phyloP scores from a whole-genome alignment of 345 rosid genomes.

The sweet orange (Citrus sinensis) region DVS_A1.0 CM039168.1:28163501-28164000 shows the following conservation, averaged over 20 bases:
- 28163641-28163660: constrained; percentile 90
- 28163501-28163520: constrained; percentile 11
- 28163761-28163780: constrained; percentile 88
- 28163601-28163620: constrained; percentile 63
- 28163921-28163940: constrained; percentile 91
- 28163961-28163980: constrained; percentile 90
- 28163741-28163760: constrained; percentile 90
- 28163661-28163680: constrained; percentile 86
- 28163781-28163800: constrained; percentile 82
- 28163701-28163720: constrained; percentile 72
- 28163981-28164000: constrained; percentile 61
- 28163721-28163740: constrained; percentile 78
- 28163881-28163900: constrained; percentile 61
- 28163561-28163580: constrained; percentile 9
- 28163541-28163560: neutral
- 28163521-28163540: neutral
- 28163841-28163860: constrained; percentile 80
- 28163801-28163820: constrained; percentile 86
- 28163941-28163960: constrained; percentile 81
- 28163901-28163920: constrained; percentile 94
- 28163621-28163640: constrained; percentile 94
- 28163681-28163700: constrained; percentile 91
- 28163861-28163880: constrained; percentile 96
- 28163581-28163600: constrained; percentile 12
- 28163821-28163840: constrained; percentile 87